A percentile compares a stretch with the other conserved stretches of the same genome.
Evolutionary conservation across 2,329 filamentous ascomycete genomes (phyloP).

Genomic region (Aspergillus melleus): DNA sequence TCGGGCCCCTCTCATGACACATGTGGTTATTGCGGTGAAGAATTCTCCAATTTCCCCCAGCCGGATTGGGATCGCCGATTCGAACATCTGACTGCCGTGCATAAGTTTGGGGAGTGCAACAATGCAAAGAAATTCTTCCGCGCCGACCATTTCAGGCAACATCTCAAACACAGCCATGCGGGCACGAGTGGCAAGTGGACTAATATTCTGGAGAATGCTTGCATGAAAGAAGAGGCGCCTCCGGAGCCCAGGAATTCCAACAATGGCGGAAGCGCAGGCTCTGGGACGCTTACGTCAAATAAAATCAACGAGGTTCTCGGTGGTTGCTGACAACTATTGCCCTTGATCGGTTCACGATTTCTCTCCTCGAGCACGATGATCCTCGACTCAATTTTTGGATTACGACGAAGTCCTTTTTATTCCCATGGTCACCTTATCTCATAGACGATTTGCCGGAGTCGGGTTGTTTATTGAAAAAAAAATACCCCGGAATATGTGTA

Average conservation of each 20-base stretch:
- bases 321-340: conserved; percentile 26
- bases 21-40: conserved; percentile 94
- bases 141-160: conserved; percentile 96
- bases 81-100: conserved; percentile 82
- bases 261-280: conserved; percentile 4
- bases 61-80: conserved; percentile 86
- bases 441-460: not conserved
- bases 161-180: conserved; percentile 95
- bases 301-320: conserved; percentile 32
- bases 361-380: not conserved
- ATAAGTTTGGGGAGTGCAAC: conserved; percentile 98
- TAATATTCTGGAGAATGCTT: conserved; percentile 94
- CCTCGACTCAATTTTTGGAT: not conserved
- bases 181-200: conserved; percentile 98
- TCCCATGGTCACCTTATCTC: not conserved
- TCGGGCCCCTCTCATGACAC: conserved; percentile 58
- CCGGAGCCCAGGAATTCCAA: conserved; percentile 28
- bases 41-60: conserved; percentile 73
- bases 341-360: not conserved
- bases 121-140: conserved; percentile 97
- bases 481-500: not conserved
- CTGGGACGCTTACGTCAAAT: conserved; percentile 25
- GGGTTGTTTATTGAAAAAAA: not conserved
- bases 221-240: conserved; percentile 79
- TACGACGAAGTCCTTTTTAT: not conserved